Evolutionary conservation across 352 stramenopile genomes (phyloP).

Genomic region (Salisapilia sapeloensis): DNA sequence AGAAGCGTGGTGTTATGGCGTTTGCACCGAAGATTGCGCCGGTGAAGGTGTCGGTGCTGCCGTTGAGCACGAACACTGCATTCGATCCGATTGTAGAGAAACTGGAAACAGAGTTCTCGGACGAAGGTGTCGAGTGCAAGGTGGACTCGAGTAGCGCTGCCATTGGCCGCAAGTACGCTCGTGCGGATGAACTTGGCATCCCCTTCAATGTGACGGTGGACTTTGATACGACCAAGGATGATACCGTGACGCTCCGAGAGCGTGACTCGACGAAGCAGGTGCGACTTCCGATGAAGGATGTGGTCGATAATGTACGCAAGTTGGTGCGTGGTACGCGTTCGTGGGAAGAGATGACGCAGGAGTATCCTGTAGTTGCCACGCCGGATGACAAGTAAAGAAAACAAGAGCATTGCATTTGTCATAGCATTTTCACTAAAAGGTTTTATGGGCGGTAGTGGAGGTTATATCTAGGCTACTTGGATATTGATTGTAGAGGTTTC

Average conservation of each 20-base stretch:
- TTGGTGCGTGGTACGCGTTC: conserved; percentile 72
- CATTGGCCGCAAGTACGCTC: conserved; percentile 94
- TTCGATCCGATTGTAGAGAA: conserved; percentile 74
- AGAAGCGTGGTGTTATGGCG: conserved; percentile 95
- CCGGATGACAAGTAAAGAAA: too few species aligned
- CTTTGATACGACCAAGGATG: conserved; percentile 88
- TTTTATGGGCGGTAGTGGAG: too few species aligned
- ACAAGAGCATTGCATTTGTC: too few species aligned
- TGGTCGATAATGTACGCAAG: conserved; percentile 68
- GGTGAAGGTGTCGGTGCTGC: conserved; percentile 96
- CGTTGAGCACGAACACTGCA: conserved; percentile 77
- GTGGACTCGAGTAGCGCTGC: conserved; percentile 92
- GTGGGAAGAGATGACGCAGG: conserved; percentile 66
- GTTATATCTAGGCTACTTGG: too few species aligned
- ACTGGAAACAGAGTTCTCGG: conserved; percentile 50
- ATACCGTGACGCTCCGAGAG: conserved; percentile 95
- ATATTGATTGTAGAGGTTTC: too few species aligned
- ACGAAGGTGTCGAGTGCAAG: conserved; percentile 73
- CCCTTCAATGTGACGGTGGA: conserved; percentile 98
- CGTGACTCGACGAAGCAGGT: conserved; percentile 95
- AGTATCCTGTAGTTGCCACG: conserved; percentile 72
- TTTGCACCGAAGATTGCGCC: conserved; percentile 95
- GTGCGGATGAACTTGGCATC: conserved; percentile 95
- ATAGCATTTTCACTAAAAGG: too few species aligned
- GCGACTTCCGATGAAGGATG: conserved; percentile 75